These are phyloP conservation scores for Mariannaea sp. DNA, from an alignment of 2,329 filamentous ascomycete genomes.

Conservation along the genomic window DNA sequence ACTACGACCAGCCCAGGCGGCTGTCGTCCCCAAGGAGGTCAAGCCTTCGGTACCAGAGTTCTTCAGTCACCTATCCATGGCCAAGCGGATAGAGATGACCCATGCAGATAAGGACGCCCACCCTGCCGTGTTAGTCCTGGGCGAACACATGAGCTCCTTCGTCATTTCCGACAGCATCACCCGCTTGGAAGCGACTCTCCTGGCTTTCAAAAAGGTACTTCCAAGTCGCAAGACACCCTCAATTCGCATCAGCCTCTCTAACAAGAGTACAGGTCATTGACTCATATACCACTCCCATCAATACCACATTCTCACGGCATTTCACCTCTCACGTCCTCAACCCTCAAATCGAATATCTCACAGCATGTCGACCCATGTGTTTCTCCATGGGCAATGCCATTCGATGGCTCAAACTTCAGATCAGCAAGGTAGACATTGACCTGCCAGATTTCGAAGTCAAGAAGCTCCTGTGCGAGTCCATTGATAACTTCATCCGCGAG, in stretches of 20 bases:
- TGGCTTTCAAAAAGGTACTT: constrained; percentile 82
- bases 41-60: constrained; percentile 69
- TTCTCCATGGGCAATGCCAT: constrained; percentile 98
- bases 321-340: constrained; percentile 89
- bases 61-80: constrained; percentile 83
- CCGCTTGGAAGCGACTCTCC: constrained; percentile 81
- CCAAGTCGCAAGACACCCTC: constrained; percentile 15
- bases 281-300: constrained; percentile 86
- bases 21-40: constrained; percentile 53
- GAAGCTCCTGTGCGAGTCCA: constrained; percentile 73
- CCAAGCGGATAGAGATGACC: constrained; percentile 58
- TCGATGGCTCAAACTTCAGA: constrained; percentile 88
- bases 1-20: constrained; percentile 39
- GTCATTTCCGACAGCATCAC: constrained; percentile 87
- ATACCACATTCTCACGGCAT: constrained; percentile 85
- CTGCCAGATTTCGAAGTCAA: constrained; percentile 83
- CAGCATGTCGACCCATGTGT: constrained; percentile 91
- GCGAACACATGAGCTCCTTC: constrained; percentile 89
- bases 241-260: not conserved
- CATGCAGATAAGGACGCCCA: constrained; percentile 79
- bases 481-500: constrained; percentile 89
- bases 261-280: constrained; percentile 71
- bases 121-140: constrained; percentile 81
- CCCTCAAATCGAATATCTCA: constrained; percentile 93
- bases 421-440: constrained; percentile 88